Conservation (phyloP, 768 basidiomycete species). For the Neoboletus subvelutipes region DNA sequence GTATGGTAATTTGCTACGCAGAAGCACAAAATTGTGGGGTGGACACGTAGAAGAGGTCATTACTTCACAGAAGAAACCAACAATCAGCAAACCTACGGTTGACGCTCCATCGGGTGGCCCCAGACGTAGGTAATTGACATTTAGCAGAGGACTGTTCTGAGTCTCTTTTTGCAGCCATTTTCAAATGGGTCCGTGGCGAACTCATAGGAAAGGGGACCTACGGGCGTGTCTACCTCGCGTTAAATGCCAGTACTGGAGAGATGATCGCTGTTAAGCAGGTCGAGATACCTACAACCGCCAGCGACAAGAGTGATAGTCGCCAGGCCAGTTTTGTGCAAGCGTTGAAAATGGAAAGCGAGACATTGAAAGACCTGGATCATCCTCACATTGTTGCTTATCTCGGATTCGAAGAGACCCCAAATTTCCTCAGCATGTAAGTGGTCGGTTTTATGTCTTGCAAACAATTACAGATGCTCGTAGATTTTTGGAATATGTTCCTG, state of each 20-base stretch:
- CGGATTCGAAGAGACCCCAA: conserved; percentile 87
- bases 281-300: conserved; percentile 87
- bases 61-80: conserved; percentile 59
- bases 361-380: conserved; percentile 94
- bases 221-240: conserved; percentile 91
- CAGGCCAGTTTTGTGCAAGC: conserved; percentile 87
- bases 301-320: conserved; percentile 86
- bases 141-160: conserved; percentile 17
- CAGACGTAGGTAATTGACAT: conserved; percentile 53
- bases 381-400: conserved; percentile 97
- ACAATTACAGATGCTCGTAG: conserved; percentile 42
- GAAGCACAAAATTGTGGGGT: conserved; percentile 96
- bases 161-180: conserved; percentile 57
- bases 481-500: conserved; percentile 98
- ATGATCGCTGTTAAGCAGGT: conserved; percentile 99
- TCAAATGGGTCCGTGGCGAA: conserved; percentile 98
- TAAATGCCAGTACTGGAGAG: conserved; percentile 95
- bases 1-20: conserved; percentile 56
- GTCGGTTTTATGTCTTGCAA: neutral
- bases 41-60: conserved; percentile 92
- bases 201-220: conserved; percentile 97
- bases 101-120: conserved; percentile 65
- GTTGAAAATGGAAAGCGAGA: conserved; percentile 92
- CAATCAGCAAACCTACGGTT: conserved; percentile 41
- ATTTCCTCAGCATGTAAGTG: conserved; percentile 88